A percentile compares a stretch with the other conserved stretches of the same genome.
Evolutionary conservation across 2,329 filamentous ascomycete genomes (phyloP).

Genomic region (Aureobasidium sp.): DNA sequence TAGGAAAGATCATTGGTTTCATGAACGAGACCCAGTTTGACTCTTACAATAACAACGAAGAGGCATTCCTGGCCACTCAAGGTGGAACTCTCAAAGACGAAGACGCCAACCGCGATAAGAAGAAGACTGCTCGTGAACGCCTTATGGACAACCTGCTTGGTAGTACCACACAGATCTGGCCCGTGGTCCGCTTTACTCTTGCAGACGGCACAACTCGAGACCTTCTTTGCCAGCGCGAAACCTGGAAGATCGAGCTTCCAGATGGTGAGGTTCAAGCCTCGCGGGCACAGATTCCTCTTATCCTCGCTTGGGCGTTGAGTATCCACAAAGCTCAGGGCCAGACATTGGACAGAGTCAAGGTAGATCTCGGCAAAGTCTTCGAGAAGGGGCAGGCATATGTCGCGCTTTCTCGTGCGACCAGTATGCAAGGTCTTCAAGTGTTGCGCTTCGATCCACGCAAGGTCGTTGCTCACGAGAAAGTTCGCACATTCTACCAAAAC

Average conservation of each 20-base stretch:
- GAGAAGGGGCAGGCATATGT: conserved; percentile 98
- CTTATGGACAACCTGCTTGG: conserved; percentile 46
- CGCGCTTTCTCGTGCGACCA: conserved; percentile 85
- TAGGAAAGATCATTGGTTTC: conserved; percentile 78
- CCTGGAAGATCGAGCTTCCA: conserved; percentile 96
- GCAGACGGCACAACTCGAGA: conserved; percentile 69
- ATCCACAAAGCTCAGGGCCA: conserved; percentile 98
- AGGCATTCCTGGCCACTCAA: conserved; percentile 43
- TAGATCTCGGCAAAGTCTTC: conserved; percentile 85
- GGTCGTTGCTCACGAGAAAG: conserved; percentile 88
- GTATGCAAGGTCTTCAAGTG: conserved; percentile 80
- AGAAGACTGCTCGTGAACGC: conserved; percentile 35
- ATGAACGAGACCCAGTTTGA: conserved; percentile 62
- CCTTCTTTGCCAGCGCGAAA: conserved; percentile 76
- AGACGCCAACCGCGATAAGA: conserved; percentile 29
- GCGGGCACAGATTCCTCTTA: conserved; percentile 68
- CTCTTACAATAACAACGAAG: conserved; percentile 51
- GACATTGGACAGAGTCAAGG: conserved; percentile 87
- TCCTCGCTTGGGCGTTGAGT: conserved; percentile 91
- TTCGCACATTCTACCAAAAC: conserved; percentile 77
- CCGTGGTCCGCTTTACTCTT: conserved; percentile 75
- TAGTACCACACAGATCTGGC: conserved; percentile 56
- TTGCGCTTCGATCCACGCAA: conserved; percentile 80
- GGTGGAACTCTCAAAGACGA: conserved; percentile 40
- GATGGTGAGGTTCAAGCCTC: conserved; percentile 90